These are phyloP conservation scores for Suillus brevipes DNA, from an alignment of 768 basidiomycete species.

Conservation along the genomic window DNA sequence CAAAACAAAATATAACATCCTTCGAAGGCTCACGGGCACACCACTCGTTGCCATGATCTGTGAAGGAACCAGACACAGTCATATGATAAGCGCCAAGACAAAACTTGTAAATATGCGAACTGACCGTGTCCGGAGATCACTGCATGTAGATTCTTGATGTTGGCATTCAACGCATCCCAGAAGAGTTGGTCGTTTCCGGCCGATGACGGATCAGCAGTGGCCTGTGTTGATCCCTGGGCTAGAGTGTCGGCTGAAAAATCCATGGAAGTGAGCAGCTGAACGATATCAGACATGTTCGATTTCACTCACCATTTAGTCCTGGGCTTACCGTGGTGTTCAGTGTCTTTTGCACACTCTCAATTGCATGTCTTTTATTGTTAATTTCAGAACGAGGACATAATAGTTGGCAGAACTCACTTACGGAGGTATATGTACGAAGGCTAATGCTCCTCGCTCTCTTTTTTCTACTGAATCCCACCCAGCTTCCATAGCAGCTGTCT, in stretches of 20 bases:
- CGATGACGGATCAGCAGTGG: slow-evolving; percentile 38
- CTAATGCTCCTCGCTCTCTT: slow-evolving; percentile 50
- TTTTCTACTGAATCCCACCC: slow-evolving; percentile 56
- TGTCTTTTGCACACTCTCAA: slow-evolving; percentile 35
- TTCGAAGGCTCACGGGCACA: slow-evolving; percentile 65
- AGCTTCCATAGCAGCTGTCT: slow-evolving; percentile 52
- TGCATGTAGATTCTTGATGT: slow-evolving; percentile 66
- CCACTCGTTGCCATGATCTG: slow-evolving; percentile 82
- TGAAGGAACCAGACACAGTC: not conserved
- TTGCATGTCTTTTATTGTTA: slow-evolving; percentile 16
- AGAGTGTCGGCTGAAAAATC: slow-evolving; percentile 49
- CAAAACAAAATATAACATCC: slow-evolving; percentile 69
- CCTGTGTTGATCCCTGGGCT: slow-evolving; percentile 61
- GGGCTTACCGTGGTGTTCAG: slow-evolving; percentile 43
- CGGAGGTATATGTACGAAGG: slow-evolving; percentile 79
- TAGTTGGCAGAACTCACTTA: slow-evolving; percentile 32
- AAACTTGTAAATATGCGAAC: not conserved
- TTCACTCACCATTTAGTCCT: slow-evolving; percentile 40
- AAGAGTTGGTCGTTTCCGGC: slow-evolving; percentile 56
- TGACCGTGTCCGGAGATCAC: slow-evolving; percentile 72
- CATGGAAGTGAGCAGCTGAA: not conserved
- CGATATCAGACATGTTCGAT: not conserved
- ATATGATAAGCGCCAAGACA: slow-evolving; percentile 10
- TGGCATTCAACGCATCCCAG: slow-evolving; percentile 57
- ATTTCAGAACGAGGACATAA: not conserved